Evolutionary conservation across 2,329 filamentous ascomycete species (phyloP).

Genomic region (Phyllosticta paracitricarpa): DNA sequence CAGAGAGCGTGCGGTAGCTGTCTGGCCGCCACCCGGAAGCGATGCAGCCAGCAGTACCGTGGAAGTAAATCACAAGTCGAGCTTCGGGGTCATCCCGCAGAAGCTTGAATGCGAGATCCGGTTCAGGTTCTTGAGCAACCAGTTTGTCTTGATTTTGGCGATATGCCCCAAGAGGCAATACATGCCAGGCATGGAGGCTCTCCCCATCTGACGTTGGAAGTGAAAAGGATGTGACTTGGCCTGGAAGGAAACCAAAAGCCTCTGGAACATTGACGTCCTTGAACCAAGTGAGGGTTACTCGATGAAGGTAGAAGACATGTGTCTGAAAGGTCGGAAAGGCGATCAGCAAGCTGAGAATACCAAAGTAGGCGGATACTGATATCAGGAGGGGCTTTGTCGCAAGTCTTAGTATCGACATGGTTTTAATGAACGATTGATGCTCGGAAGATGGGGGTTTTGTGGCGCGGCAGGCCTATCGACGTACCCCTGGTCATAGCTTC

Average conservation of each 20-base stretch:
- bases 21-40: constrained; percentile 45
- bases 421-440: not conserved
- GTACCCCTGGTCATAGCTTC: not conserved
- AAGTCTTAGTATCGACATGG: not conserved
- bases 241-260: constrained; percentile 38
- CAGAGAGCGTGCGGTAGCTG: constrained; percentile 48
- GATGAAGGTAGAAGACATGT: constrained; percentile 48
- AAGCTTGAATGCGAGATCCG: constrained; percentile 49
- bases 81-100: constrained; percentile 54
- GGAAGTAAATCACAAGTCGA: constrained; percentile 53
- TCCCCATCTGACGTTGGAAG: constrained; percentile 34
- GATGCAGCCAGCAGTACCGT: constrained; percentile 48
- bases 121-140: constrained; percentile 34
- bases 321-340: constrained; percentile 39
- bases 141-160: constrained; percentile 33
- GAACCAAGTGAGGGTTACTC: constrained; percentile 45
- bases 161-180: constrained; percentile 39
- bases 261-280: constrained; percentile 41
- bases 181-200: constrained; percentile 40
- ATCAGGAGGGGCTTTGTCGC: constrained; percentile 12
- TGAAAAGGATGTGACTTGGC: constrained; percentile 41
- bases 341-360: constrained; percentile 36
- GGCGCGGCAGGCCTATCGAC: not conserved
- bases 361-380: constrained; percentile 25
- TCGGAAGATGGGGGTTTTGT: not conserved